These are phyloP conservation scores for Flaveria robusta DNA, from an alignment of 129 eudicot species.

Conservation along the genomic window DNA sequence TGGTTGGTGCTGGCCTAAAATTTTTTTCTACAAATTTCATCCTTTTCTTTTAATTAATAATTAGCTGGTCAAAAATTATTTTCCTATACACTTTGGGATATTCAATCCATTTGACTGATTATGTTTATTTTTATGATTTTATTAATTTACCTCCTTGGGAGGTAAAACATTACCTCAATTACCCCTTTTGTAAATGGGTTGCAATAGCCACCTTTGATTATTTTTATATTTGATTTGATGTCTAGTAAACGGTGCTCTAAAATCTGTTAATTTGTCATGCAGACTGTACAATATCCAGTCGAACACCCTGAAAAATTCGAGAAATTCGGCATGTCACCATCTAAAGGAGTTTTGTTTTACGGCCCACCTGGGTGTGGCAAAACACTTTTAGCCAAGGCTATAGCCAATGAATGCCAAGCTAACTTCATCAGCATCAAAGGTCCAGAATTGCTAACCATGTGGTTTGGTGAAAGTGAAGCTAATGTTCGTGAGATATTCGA, in stretches of 20 bases:
- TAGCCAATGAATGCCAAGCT: slow-evolving; percentile 95
- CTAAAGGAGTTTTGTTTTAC: slow-evolving; percentile 93
- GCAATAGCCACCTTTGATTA: background rate
- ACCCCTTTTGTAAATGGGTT: background rate
- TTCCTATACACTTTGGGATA: too few species aligned
- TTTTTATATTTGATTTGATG: background rate
- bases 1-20: too few species aligned
- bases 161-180: background rate
- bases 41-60: too few species aligned
- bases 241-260: background rate
- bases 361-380: slow-evolving; percentile 99
- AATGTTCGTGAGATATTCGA: slow-evolving; percentile 94
- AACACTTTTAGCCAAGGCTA: slow-evolving; percentile 92
- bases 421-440: slow-evolving; percentile 92
- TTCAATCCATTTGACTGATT: background rate
- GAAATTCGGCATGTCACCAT: slow-evolving; percentile 96
- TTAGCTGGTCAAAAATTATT: too few species aligned
- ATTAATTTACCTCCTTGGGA: background rate
- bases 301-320: slow-evolving; percentile 99
- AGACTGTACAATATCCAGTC: slow-evolving; percentile 98
- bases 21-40: background rate
- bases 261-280: slow-evolving; percentile 5
- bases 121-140: too few species aligned
- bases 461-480: slow-evolving; percentile 99
- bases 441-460: slow-evolving; percentile 94